Evolutionary conservation across 2,329 filamentous ascomycete genomes (phyloP), one percentile per base, ranked within the genome.

Genomic region (Hypoxylon sp.): DNA sequence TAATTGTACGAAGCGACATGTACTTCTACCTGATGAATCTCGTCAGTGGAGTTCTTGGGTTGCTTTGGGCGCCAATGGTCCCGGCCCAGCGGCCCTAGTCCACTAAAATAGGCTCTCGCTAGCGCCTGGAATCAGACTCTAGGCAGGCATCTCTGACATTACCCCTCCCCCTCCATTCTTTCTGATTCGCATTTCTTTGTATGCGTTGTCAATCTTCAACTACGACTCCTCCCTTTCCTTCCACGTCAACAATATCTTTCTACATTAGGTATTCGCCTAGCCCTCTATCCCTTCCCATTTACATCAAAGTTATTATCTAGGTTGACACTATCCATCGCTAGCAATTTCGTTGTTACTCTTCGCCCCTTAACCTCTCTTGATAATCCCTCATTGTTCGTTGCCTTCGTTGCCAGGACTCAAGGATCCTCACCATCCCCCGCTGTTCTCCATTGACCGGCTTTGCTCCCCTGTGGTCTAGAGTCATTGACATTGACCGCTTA

Each of bases 401-500:
- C 21, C 21, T 42, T 32, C 34, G n/a, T 41, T 11, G 23, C 2
- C n/a, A 48, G 25, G 36, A 40, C 25, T 32, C 32, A n/a, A n/a
- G n/a, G n/a, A n/a, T 48, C 41, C 25, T 45, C 48, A 31, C 30
- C 20, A 29, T 27, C 51, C 55, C 32, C 52, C 23, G 37, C 34
- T 42, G 34, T 35, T 44, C 36, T 41, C 25, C 42, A 52, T 9
- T 13, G 34, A 38, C 45, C 29, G 69, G 41, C 32, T 53, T 44
- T 48, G 55, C 47, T 59, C 53, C 43, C 35, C 6, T 35, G 54
- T 56, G 51, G 38, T 31, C 27, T 34, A 59, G 53, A 57, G 51
- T 52, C 51, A 44, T 57, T 38, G 44, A 51, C 41, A 55, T 50
- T 58, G 56, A 55, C 52, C 46, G 34, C 47, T 51, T 53, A 48